Evolutionary conservation across 164 flowering plant genomes (phyloP).

Genomic region (Nelumbo lutea): DNA sequence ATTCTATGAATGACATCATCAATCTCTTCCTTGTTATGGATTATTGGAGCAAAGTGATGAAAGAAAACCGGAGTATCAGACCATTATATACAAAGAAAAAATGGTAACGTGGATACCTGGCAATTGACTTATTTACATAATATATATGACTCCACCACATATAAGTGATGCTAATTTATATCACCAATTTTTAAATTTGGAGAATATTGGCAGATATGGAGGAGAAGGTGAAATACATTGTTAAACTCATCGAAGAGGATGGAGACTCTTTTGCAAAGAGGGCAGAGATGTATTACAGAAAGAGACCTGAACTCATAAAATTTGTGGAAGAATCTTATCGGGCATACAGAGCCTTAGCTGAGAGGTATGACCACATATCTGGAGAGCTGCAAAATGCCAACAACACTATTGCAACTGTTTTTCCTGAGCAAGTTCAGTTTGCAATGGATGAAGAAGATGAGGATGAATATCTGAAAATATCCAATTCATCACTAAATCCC

Average conservation of each 20-base stretch:
- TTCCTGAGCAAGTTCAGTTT: constrained; percentile 59
- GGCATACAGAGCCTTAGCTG: constrained; percentile 64
- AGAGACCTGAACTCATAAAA: constrained; percentile 66
- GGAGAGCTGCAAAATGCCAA: constrained; percentile 65
- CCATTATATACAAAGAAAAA: no score
- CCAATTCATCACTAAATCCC: not conserved
- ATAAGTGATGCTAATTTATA: not conserved
- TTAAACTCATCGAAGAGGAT: constrained; percentile 56
- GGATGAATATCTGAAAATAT: constrained; percentile 16
- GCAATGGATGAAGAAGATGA: constrained; percentile 55
- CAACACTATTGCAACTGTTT: constrained; percentile 56
- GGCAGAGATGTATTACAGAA: constrained; percentile 89
- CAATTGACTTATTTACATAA: not conserved
- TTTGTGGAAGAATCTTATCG: constrained; percentile 65
- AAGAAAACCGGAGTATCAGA: no score
- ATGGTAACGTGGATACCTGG: no score
- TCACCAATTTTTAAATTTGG: not conserved
- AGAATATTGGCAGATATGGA: constrained; percentile 47
- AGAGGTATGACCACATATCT: constrained; percentile 59
- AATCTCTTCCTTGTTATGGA: not conserved
- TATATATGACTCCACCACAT: not conserved
- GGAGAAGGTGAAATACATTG: constrained; percentile 42
- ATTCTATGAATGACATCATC: no score
- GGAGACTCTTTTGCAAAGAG: constrained; percentile 77
- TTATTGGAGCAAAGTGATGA: no score